Conservation (phyloP, 345 rosid genomes). For the Rhodamnia rubescens region DNA sequence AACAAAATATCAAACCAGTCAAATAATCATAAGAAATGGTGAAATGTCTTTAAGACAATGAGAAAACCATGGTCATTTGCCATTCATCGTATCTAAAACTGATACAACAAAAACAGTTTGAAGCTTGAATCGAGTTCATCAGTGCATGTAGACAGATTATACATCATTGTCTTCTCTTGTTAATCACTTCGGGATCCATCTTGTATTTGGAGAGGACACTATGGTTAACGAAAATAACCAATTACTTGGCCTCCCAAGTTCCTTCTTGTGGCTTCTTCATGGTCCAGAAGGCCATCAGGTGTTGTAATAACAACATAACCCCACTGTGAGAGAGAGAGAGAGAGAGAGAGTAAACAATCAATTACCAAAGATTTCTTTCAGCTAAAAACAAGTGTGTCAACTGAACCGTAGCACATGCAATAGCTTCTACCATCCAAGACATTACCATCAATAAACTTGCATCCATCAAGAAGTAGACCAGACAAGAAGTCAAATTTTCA, state of each 20-base stretch:
- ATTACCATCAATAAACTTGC: background rate
- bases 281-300: constrained; percentile 91
- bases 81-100: background rate
- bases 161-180: background rate
- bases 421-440: background rate
- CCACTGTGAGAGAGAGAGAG: constrained; percentile 39
- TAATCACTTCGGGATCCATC: background rate
- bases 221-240: constrained; percentile 67
- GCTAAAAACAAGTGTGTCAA: background rate
- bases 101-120: background rate
- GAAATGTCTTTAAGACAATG: background rate
- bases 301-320: constrained; percentile 88
- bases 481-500: background rate
- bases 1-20: background rate
- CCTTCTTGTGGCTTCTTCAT: constrained; percentile 69
- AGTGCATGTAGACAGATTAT: background rate
- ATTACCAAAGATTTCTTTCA: background rate
- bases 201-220: background rate
- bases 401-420: background rate
- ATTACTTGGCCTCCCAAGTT: constrained; percentile 91
- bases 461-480: background rate
- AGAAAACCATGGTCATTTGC: background rate
- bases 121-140: background rate
- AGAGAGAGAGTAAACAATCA: background rate
- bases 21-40: background rate